phyloP scores from a whole-genome alignment of 2,329 filamentous ascomycete genomes.

The Apiospora marii region DNA sequence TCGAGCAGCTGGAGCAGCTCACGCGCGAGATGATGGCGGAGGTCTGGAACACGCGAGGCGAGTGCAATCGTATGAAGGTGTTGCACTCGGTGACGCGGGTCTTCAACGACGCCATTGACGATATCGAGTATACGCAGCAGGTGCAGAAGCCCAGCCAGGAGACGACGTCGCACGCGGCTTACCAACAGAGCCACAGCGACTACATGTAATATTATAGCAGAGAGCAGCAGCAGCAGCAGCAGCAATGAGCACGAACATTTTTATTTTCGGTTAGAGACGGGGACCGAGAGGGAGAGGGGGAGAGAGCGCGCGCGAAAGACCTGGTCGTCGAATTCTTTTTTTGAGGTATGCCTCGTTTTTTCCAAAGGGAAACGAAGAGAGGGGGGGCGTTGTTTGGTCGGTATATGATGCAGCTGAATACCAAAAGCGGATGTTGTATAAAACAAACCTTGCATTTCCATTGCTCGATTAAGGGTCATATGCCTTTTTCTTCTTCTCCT shows the following conservation, averaged over 20 bases:
- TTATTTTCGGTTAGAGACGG: neutral
- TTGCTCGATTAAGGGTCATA: neutral
- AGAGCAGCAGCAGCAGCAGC: no score
- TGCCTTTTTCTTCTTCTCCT: no score
- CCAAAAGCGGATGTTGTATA: constrained; percentile 17
- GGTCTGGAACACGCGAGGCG: constrained; percentile 79
- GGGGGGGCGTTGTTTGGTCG: neutral
- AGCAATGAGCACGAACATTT: neutral
- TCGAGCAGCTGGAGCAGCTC: constrained; percentile 96
- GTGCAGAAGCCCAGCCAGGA: constrained; percentile 18
- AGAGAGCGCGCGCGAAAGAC: neutral
- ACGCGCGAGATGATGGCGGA: constrained; percentile 90
- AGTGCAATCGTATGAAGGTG: constrained; percentile 86
- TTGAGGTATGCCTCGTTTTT: neutral
- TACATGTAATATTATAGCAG: constrained; percentile 19
- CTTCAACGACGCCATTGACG: constrained; percentile 78
- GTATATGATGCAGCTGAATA: constrained; percentile 16
- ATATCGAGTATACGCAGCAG: constrained; percentile 60
- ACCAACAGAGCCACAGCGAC: neutral
- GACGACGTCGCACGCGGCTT: neutral
- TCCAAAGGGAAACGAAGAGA: neutral
- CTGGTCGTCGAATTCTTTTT: neutral
- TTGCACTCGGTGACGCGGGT: constrained; percentile 67
- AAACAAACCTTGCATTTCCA: neutral
- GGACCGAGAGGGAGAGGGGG: neutral